phyloP scores from a whole-genome alignment of 345 rosid genomes.

The Hypericum androsaemum region DNA sequence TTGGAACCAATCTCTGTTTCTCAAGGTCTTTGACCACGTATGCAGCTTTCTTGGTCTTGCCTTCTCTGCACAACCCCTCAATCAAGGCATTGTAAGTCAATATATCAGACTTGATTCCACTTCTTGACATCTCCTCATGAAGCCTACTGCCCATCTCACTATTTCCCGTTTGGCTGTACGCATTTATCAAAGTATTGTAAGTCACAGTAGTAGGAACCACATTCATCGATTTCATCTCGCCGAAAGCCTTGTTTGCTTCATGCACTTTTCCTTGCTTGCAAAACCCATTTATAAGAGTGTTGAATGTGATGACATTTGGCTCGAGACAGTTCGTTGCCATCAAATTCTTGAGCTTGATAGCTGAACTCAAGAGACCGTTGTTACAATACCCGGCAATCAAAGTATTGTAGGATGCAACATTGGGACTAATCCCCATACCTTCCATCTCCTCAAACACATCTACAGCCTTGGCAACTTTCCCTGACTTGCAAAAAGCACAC shows the following conservation, averaged over 20 bases:
- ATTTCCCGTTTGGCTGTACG: slow-evolving; percentile 42
- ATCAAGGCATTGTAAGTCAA: slow-evolving; percentile 75
- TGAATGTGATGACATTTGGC: slow-evolving; percentile 58
- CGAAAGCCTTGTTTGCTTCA: slow-evolving; percentile 52
- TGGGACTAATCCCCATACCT: slow-evolving; percentile 38
- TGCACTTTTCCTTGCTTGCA: slow-evolving; percentile 41
- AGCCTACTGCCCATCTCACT: slow-evolving; percentile 48
- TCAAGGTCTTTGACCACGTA: slow-evolving; percentile 63
- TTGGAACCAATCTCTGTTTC: slow-evolving; percentile 54
- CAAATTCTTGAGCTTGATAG: slow-evolving; percentile 47
- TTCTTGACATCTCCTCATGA: slow-evolving; percentile 55
- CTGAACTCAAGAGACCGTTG: slow-evolving; percentile 54
- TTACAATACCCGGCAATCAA: slow-evolving; percentile 61
- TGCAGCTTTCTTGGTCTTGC: slow-evolving; percentile 90
- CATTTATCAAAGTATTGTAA: slow-evolving; percentile 69
- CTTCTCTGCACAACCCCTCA: slow-evolving; percentile 69
- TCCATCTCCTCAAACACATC: slow-evolving; percentile 50
- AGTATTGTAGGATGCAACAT: slow-evolving; percentile 50
- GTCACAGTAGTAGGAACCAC: slow-evolving; percentile 54
- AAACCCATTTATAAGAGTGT: slow-evolving; percentile 59
- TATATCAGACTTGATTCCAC: slow-evolving; percentile 50
- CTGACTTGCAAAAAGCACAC: slow-evolving; percentile 44
- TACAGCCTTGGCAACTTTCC: slow-evolving; percentile 54
- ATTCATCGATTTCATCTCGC: slow-evolving; percentile 52
- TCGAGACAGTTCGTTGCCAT: slow-evolving; percentile 43